These are phyloP conservation scores for Sporothrix variecibatus DNA, from an alignment of 2,329 filamentous ascomycete genomes.

Conservation along the genomic window DNA sequence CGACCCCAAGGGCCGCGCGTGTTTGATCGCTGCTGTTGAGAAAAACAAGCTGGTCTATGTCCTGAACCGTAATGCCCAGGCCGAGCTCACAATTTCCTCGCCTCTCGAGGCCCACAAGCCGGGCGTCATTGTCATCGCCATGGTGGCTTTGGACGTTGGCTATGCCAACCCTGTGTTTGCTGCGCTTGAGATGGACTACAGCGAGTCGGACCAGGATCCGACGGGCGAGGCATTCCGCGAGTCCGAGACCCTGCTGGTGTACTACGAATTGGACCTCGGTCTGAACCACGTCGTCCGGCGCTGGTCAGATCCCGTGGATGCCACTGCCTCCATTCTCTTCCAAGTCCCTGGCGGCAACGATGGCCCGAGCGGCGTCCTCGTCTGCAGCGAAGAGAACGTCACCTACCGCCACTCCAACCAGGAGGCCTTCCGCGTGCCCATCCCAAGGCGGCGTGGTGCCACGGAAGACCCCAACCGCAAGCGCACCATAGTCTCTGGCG, in stretches of 20 bases:
- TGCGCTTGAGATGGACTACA: slow-evolving; percentile 89
- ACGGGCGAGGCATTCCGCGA: slow-evolving; percentile 80
- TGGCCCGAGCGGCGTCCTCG: slow-evolving; percentile 90
- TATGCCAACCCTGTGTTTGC: slow-evolving; percentile 98
- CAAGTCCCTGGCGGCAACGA: slow-evolving; percentile 93
- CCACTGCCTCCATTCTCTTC: slow-evolving; percentile 85
- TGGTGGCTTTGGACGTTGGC: slow-evolving; percentile 88
- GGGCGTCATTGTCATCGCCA: slow-evolving; percentile 83
- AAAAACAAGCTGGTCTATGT: slow-evolving; percentile 99
- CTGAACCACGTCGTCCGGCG: slow-evolving; percentile 96
- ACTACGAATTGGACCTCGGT: slow-evolving; percentile 96
- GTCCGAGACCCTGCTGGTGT: slow-evolving; percentile 87
- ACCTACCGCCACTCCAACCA: slow-evolving; percentile 98
- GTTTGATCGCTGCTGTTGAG: slow-evolving; percentile 89
- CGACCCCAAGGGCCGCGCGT: slow-evolving; percentile 93
- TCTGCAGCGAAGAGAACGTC: slow-evolving; percentile 91
- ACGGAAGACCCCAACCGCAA: slow-evolving; percentile 93
- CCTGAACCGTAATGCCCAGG: slow-evolving; percentile 90
- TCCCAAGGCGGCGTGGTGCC: slow-evolving; percentile 81
- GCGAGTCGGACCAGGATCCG: slow-evolving; percentile 86
- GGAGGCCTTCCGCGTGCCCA: slow-evolving; percentile 81
- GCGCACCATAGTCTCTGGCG: slow-evolving; percentile 80
- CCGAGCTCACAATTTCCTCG: slow-evolving; percentile 94
- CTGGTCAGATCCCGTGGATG: slow-evolving; percentile 92
- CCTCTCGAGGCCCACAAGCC: slow-evolving; percentile 94